Evolutionary conservation across 176 grass and related monocot genomes (phyloP).

Genomic region (Puccinellia tenuiflora): DNA sequence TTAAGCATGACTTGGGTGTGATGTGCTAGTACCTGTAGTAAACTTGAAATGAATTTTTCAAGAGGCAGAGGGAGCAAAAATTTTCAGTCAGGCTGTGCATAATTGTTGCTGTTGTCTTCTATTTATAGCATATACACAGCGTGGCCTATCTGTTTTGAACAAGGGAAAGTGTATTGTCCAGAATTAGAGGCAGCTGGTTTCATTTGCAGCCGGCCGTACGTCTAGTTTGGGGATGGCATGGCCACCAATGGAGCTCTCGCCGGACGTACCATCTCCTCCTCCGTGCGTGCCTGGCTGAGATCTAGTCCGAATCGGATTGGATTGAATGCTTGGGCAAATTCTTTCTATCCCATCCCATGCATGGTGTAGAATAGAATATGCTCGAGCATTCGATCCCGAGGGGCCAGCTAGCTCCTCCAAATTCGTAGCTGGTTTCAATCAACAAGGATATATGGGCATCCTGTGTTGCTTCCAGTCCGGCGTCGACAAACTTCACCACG

Average conservation of each 20-base stretch:
- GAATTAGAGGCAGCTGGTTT: neutral
- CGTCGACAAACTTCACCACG: neutral
- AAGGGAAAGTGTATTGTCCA: neutral
- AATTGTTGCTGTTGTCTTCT: no score
- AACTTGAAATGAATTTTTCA: neutral
- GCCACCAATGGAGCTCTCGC: neutral
- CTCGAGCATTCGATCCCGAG: constrained; percentile 24
- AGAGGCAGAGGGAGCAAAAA: no score
- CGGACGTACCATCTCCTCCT: neutral
- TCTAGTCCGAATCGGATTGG: neutral
- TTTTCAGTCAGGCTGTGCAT: neutral
- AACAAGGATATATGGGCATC: constrained; percentile 31
- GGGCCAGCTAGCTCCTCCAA: neutral
- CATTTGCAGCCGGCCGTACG: neutral
- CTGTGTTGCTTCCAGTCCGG: constrained; percentile 47
- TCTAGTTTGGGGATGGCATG: neutral
- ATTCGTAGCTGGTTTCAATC: neutral
- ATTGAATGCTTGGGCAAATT: constrained; percentile 39
- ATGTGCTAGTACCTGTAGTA: neutral
- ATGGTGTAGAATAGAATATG: constrained; percentile 13
- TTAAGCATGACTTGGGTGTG: neutral
- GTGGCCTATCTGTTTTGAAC: no score
- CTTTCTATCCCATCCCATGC: neutral
- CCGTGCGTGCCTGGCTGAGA: neutral
- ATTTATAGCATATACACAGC: neutral